Evolutionary conservation across 768 basidiomycete genomes (phyloP).

Genomic region (Termitomyces titanicus): DNA sequence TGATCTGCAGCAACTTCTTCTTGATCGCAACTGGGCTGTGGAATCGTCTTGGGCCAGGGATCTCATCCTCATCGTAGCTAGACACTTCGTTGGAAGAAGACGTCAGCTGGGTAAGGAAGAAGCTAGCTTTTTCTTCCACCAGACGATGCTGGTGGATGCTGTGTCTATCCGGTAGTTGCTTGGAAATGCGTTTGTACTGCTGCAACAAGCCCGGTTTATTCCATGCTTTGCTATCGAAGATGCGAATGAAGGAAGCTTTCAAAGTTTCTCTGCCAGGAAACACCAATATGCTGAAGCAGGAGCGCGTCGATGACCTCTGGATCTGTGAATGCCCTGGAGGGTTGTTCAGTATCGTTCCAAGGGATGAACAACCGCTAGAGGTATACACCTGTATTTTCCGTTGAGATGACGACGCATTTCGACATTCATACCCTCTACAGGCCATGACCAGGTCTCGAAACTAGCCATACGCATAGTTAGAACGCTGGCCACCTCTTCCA

Average conservation of each 20-base stretch:
- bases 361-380: background rate
- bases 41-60: conserved; percentile 19
- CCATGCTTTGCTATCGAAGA: conserved; percentile 37
- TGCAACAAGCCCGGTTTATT: conserved; percentile 17
- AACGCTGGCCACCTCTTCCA: conserved; percentile 40
- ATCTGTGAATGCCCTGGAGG: conserved; percentile 40
- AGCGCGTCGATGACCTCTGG: conserved; percentile 44
- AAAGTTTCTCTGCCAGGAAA: conserved; percentile 39
- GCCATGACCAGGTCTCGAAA: conserved; percentile 42
- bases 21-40: conserved; percentile 23
- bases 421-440: conserved; percentile 33
- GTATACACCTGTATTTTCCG: conserved; percentile 39
- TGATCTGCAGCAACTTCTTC: conserved; percentile 35
- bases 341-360: background rate
- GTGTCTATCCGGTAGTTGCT: conserved; percentile 15
- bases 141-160: conserved; percentile 26
- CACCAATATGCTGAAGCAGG: conserved; percentile 40
- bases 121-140: conserved; percentile 20
- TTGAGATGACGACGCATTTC: conserved; percentile 46
- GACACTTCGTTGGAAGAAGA: conserved; percentile 14
- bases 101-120: conserved; percentile 34
- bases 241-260: conserved; percentile 23
- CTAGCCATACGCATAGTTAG: conserved; percentile 42
- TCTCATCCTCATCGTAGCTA: conserved; percentile 16
- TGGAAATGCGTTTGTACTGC: conserved; percentile 14